phyloP scores from a whole-genome alignment of 257 asterid species.

The Gynochthodes officinalis region DNA sequence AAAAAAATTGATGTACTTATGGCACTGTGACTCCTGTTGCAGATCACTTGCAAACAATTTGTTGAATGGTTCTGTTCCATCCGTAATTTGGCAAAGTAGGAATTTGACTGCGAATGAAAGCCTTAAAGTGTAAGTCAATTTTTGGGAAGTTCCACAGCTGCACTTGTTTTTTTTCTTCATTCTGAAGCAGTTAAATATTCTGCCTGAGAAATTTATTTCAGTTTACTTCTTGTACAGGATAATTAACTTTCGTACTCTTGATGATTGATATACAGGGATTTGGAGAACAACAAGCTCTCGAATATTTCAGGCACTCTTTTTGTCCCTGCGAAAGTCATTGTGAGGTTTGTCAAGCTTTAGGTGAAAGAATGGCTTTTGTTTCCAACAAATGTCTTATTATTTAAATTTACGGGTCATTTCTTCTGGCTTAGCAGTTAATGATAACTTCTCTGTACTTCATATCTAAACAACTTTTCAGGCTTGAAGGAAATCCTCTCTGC shows the following conservation, averaged over 20 bases:
- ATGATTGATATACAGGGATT: slow-evolving; percentile 61
- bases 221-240: background rate
- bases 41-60: slow-evolving; percentile 78
- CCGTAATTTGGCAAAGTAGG: slow-evolving; percentile 78
- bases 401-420: too few relatives aligned
- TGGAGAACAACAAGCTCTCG: slow-evolving; percentile 51
- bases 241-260: background rate
- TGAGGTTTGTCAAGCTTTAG: slow-evolving; percentile 53
- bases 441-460: slow-evolving; percentile 11
- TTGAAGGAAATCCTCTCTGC: slow-evolving; percentile 82
- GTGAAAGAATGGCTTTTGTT: background rate
- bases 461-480: slow-evolving; percentile 40
- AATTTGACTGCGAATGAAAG: slow-evolving; percentile 53
- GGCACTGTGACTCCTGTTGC: slow-evolving; percentile 26
- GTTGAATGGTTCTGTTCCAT: slow-evolving; percentile 76
- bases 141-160: slow-evolving; percentile 6
- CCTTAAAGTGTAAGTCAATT: slow-evolving; percentile 63
- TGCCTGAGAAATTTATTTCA: background rate
- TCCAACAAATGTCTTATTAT: background rate
- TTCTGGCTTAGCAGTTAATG: background rate
- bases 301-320: slow-evolving; percentile 49
- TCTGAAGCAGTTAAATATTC: background rate
- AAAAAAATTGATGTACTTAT: background rate
- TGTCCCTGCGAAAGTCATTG: slow-evolving; percentile 53
- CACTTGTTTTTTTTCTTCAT: too few relatives aligned